Percentiles rank a stretch among this genome's conserved stretches.
phyloP scores from a whole-genome alignment of 2,329 filamentous ascomycete species.

The Aspergillus bombycis region DNA sequence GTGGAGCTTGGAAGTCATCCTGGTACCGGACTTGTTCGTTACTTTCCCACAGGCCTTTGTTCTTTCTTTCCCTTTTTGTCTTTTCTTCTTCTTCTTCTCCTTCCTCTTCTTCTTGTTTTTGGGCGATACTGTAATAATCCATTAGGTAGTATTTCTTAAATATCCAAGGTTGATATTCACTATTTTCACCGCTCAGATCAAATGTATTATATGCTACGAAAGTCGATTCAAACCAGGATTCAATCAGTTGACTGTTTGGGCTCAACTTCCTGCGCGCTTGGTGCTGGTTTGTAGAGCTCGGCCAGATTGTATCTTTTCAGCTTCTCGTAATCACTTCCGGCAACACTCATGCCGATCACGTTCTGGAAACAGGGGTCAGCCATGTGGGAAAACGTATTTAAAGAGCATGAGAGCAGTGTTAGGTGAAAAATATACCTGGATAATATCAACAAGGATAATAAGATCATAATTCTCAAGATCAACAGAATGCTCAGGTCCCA shows the following conservation, averaged over 20 bases:
- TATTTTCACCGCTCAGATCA: neutral
- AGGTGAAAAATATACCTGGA: constrained; percentile 53
- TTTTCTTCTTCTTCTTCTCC: no score
- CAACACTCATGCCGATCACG: constrained; percentile 66
- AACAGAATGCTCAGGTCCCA: constrained; percentile 62
- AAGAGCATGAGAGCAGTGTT: neutral
- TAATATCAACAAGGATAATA: constrained; percentile 64
- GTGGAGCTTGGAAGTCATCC: neutral
- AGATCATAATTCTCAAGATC: constrained; percentile 64
- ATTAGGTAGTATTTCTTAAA: neutral
- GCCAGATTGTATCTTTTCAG: constrained; percentile 66
- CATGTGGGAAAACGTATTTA: constrained; percentile 4
- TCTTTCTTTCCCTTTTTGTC: neutral
- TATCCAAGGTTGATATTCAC: neutral
- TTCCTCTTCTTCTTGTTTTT: no score
- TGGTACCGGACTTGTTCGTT: neutral
- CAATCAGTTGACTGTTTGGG: constrained; percentile 6
- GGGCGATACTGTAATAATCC: neutral
- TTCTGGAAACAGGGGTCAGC: constrained; percentile 51
- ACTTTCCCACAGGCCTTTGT: neutral
- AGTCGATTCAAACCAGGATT: neutral
- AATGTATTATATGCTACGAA: neutral
- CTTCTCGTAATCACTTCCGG: constrained; percentile 61
- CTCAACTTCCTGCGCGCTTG: constrained; percentile 28
- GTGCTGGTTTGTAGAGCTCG: constrained; percentile 60